phyloP scores from a whole-genome alignment of 495 filamentous ascomycete genomes.

The Hapsidospora chrysogenum region DNA sequence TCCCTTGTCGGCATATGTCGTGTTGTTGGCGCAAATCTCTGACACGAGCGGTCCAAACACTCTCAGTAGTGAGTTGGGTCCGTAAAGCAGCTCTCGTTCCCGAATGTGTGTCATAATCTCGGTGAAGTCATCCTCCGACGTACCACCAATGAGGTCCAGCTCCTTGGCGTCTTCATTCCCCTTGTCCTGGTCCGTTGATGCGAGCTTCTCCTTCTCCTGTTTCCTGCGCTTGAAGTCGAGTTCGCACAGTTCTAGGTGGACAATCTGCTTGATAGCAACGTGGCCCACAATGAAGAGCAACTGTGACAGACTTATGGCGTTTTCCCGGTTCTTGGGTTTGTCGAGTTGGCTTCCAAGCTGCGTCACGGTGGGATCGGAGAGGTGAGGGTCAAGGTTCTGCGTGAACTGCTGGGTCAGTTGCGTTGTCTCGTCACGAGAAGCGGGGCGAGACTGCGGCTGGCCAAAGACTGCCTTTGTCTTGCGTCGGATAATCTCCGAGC shows the following conservation, averaged over 20 bases:
- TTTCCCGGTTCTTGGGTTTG: conserved; percentile 33
- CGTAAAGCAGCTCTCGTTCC: conserved; percentile 85
- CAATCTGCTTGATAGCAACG: conserved; percentile 95
- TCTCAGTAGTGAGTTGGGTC: conserved; percentile 64
- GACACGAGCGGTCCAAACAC: conserved; percentile 81
- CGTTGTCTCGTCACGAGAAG: conserved; percentile 21
- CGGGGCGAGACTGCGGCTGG: conserved; percentile 18
- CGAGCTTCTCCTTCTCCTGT: conserved; percentile 77
- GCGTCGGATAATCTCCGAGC: conserved; percentile 75
- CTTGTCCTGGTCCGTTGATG: conserved; percentile 30
- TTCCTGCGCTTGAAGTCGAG: conserved; percentile 95
- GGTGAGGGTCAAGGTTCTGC: conserved; percentile 9
- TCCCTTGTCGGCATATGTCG: conserved; percentile 67
- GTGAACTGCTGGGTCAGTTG: conserved; percentile 8
- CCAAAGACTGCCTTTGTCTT: conserved; percentile 75
- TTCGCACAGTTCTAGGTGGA: conserved; percentile 96
- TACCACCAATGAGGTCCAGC: conserved; percentile 90
- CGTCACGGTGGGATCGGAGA: conserved; percentile 11
- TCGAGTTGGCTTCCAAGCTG: conserved; percentile 10
- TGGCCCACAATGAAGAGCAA: conserved; percentile 92
- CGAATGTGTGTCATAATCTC: conserved; percentile 91
- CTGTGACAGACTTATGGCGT: conserved; percentile 66
- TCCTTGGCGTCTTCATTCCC: conserved; percentile 58
- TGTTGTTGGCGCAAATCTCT: conserved; percentile 91
- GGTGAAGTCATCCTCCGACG: conserved; percentile 95